Evolutionary conservation across 352 stramenopile genomes (phyloP), one percentile per base, ranked within the genome.

Genomic region (Achlya hypogyna): DNA sequence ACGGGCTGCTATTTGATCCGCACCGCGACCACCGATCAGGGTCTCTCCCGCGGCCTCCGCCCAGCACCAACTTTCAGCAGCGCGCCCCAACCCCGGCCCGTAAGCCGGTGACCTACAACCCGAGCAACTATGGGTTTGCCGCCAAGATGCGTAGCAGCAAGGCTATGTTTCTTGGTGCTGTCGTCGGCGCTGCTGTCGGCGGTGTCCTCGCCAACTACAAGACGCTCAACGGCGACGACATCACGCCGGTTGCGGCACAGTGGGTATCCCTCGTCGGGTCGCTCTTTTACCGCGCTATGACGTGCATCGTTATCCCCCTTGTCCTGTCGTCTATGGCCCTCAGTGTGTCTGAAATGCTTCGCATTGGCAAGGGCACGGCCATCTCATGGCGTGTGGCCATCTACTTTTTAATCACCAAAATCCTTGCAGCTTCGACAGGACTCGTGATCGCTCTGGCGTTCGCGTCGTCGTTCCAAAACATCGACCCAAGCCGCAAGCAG

Each of bases 241-340:
- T 88, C 8, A 64, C 54, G 28, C 58, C 53, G 2, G 71, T 71
- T 22, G 72, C 63, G 60, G 77, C 74, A 16, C 66, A 76, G 27
- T 90, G 82, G 82, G 70, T 90, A 65, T 74, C 71, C 4, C 58
- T 90, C 27, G 73, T 81, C 4, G 82, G 82, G 9, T 51, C 78
- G 14, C 67, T 90, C n/a, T 90, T 88, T 53, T 81, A 87, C 40
- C 45, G 74, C 10, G 79, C 75, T 23, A 73, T 90, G 58, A 87
- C 84, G 72, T 88, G 82, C 66, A 63, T 87, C 12, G 78, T 90
- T 53, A 77, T 85, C 47, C 78, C 78, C 1, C 79, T 87, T 75
- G 80, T 88, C 5, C 86, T 87, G 35, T 86, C 77, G 72, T 86
- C 71, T 42, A 73, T 88, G 38, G 75, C 86, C 20, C 69, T 84